Evolutionary conservation across 2,329 filamentous ascomycete genomes (phyloP).

Genomic region (Fusarium dlaminii): DNA sequence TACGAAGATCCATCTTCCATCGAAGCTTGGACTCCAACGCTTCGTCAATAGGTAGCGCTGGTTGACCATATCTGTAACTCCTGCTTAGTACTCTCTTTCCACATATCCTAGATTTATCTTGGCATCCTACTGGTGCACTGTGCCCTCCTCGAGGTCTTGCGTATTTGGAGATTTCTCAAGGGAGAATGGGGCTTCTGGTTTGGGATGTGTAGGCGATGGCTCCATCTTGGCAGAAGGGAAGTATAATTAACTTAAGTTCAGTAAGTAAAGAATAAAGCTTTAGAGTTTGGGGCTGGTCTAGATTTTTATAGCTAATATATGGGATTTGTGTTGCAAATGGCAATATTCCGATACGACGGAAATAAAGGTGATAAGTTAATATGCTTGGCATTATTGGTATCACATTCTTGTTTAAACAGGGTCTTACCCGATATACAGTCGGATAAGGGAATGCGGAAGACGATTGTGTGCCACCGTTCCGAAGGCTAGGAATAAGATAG

Average conservation of each 20-base stretch:
- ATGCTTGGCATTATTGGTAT: neutral
- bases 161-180: neutral
- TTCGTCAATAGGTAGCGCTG: neutral
- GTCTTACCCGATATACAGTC: neutral
- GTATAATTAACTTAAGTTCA: rapidly evolving
- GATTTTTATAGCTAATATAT: neutral
- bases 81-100: neutral
- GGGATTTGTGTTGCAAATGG: neutral
- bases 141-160: neutral
- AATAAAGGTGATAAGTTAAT: neutral
- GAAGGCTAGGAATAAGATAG: neutral
- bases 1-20: neutral
- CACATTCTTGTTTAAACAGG: neutral
- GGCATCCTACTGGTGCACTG: neutral
- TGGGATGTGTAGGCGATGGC: neutral
- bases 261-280: neutral
- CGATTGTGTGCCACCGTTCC: neutral
- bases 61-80: neutral
- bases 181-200: neutral
- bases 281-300: rapidly evolving
- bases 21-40: neutral
- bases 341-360: neutral
- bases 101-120: neutral
- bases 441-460: neutral
- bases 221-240: neutral